These are phyloP conservation scores for Wallacemonas sp. DNA, from an alignment of 208 protist genomes.

Conservation along the genomic window DNA sequence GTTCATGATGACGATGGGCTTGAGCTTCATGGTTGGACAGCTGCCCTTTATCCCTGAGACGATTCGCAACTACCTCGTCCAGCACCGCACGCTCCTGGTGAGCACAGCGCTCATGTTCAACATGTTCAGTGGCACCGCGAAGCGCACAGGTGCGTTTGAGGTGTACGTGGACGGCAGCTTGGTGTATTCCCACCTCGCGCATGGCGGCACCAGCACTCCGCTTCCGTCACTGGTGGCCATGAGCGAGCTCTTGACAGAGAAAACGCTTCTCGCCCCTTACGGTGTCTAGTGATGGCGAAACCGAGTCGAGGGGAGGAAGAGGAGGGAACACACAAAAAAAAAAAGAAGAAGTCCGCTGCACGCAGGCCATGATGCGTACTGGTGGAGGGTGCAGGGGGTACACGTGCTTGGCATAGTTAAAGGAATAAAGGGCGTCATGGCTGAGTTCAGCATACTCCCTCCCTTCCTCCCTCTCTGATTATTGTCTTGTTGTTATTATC, in stretches of 20 bases:
- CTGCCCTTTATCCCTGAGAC: conserved; percentile 30
- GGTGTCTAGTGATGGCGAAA: neutral
- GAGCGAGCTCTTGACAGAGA: conserved; percentile 7
- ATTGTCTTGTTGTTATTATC: no score
- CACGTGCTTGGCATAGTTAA: no score
- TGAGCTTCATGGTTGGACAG: conserved; percentile 24
- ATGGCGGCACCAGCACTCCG: neutral
- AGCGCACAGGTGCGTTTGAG: conserved; percentile 64
- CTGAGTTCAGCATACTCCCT: no score
- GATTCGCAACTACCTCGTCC: conserved; percentile 12
- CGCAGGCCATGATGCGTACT: no score
- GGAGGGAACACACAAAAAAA: no score
- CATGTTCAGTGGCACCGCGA: conserved; percentile 24
- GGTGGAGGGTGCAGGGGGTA: no score
- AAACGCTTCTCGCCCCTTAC: neutral
- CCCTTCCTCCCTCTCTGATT: no score
- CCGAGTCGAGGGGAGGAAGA: no score
- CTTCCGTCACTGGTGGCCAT: neutral
- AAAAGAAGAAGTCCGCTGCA: no score
- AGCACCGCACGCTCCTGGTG: conserved; percentile 31
- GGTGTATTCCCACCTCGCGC: conserved; percentile 44
- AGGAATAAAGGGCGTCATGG: no score
- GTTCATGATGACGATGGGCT: conserved; percentile 27
- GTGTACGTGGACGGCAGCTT: conserved; percentile 52
- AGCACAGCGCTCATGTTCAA: conserved; percentile 47